A percentile compares a stretch with the other conserved stretches of the same genome.
Conservation (phyloP, 2,329 filamentous ascomycete genomes). For the Alternaria brassicae region DNA sequence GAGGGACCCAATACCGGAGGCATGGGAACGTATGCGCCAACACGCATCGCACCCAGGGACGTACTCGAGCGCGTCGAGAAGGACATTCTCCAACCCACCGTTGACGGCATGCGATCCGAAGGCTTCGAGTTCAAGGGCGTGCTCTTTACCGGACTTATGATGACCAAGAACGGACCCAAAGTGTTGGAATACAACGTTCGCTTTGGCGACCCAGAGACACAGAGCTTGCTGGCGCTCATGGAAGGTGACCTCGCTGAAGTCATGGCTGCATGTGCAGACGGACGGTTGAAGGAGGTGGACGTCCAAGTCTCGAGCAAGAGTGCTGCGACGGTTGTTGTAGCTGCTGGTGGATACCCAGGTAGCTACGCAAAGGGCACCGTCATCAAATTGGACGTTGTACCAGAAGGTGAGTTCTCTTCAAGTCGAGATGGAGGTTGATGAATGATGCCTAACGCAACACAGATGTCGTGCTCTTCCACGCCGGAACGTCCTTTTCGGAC, state of each 20-base stretch:
- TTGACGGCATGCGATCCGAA: conserved; percentile 86
- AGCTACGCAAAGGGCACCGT: conserved; percentile 77
- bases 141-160: conserved; percentile 92
- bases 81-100: conserved; percentile 86
- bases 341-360: conserved; percentile 88
- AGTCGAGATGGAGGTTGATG: conserved; percentile 40
- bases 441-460: conserved; percentile 30
- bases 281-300: conserved; percentile 73
- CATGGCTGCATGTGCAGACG: conserved; percentile 83
- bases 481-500: conserved; percentile 74
- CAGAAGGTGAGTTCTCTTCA: conserved; percentile 54
- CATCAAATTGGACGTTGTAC: conserved; percentile 65
- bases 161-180: conserved; percentile 80
- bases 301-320: conserved; percentile 73
- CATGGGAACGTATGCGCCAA: conserved; percentile 96
- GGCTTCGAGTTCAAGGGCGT: conserved; percentile 65
- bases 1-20: conserved; percentile 92
- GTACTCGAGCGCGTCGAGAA: conserved; percentile 80
- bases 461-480: conserved; percentile 83
- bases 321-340: conserved; percentile 91
- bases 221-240: conserved; percentile 82
- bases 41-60: conserved; percentile 58
- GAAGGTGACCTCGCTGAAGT: conserved; percentile 87
- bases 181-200: conserved; percentile 93
- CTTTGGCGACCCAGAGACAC: conserved; percentile 91